Evolutionary conservation across 441 rosid species (phyloP), one percentile per base, ranked within the genome.

Genomic region (Erysimum cheiri): DNA sequence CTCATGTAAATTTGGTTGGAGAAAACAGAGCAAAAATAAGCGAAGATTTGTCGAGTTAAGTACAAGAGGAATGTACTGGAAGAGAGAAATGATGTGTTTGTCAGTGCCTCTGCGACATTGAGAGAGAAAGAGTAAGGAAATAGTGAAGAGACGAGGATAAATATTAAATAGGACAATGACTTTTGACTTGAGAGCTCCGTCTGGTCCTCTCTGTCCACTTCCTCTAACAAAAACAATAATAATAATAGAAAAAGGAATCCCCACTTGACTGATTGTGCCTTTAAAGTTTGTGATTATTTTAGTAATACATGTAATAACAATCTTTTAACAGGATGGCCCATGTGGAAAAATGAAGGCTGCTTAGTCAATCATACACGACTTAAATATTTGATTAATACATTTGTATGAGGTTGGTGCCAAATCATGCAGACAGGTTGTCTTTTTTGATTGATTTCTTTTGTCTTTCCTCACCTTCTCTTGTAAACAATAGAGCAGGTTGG

Each of bases 391-490:
- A 9, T 72, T 46, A 10, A 32, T 44, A 17, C 43, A 48, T 44
- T 67, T 57, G 14, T n/a, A 31, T 37, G 4, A 44, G 54, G 36
- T 31, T 50, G 32, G 46, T 65, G 60, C 54, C 67, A 49, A 49
- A 58, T 73, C 46, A 72, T 58, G 71, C 40, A 65, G 60, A 31
- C 60, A 60, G 53, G 67, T 60, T 40, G 67, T 50, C 14, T 31
- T 72, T 36, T 48, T 39, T 54, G 46, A 36, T 5, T 48, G 40
- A 57, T 36, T 31, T 55, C 50, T 15, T 63, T 52, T 46, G 33
- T 54, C 31, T 54, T 53, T 24, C 53, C 54, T 39, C 46, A 54
- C 64, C 41, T 35, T 72, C 33, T 55, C 26, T 28, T 13, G 37
- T 62, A 8, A 40, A 32, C 52, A 54, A 39, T 31, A 29, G 13